Percentiles rank a stretch among this genome's conserved stretches.
phyloP scores from a whole-genome alignment of 1,139 yeast species.

The Lizanozyma gosingica region DNA sequence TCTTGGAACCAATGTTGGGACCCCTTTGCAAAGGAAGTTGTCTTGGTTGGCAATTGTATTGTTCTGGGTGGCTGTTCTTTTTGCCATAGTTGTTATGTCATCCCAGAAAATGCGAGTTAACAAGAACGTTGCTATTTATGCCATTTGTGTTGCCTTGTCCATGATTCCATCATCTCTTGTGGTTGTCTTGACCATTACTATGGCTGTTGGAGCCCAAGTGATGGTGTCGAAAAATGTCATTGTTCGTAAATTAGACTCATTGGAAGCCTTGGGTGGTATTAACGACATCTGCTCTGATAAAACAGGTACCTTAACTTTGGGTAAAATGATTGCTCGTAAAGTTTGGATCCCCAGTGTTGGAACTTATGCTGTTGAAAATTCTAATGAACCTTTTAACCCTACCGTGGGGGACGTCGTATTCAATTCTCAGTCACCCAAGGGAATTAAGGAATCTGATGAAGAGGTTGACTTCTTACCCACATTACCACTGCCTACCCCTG shows the following conservation, averaged over 20 bases:
- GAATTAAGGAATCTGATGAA: constrained; percentile 27
- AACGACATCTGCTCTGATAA: constrained; percentile 79
- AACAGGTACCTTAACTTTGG: constrained; percentile 77
- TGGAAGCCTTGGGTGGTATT: constrained; percentile 74
- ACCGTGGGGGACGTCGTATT: constrained; percentile 49
- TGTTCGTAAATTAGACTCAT: constrained; percentile 69
- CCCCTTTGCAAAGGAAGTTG: constrained; percentile 62
- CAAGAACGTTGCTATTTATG: constrained; percentile 70
- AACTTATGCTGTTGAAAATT: constrained; percentile 47
- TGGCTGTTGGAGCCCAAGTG: constrained; percentile 80
- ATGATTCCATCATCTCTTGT: constrained; percentile 80
- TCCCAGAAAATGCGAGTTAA: constrained; percentile 62
- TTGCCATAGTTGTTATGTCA: constrained; percentile 76
- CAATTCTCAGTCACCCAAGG: constrained; percentile 32
- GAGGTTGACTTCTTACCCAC: constrained; percentile 22
- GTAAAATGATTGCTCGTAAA: constrained; percentile 65
- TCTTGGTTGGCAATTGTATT: constrained; percentile 63
- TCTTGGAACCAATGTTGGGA: constrained; percentile 68
- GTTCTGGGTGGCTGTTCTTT: constrained; percentile 63
- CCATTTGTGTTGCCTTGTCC: constrained; percentile 73
- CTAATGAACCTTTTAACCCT: constrained; percentile 70
- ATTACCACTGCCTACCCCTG: constrained; percentile 17
- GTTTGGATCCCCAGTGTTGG: constrained; percentile 78
- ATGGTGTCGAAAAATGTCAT: constrained; percentile 68
- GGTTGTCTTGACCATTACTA: constrained; percentile 74